Evolutionary conservation across 1,139 yeast species (phyloP), one percentile per base, ranked within the genome.

Genomic region (Pichia sp.): DNA sequence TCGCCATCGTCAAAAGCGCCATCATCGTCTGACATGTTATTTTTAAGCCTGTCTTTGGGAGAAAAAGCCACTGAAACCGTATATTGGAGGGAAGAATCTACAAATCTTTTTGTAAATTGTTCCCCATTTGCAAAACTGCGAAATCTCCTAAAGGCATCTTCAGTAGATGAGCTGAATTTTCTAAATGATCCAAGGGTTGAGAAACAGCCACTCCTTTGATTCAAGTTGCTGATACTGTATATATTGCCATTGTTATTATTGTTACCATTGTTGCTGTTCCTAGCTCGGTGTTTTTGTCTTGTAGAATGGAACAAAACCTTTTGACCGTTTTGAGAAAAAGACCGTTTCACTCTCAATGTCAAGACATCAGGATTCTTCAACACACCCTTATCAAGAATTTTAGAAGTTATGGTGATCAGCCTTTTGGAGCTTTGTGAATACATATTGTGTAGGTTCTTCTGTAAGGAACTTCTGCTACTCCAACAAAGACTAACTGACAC

Each of bases 21-120:
- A 6, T 57, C 59, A 41, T 60, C 64, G 22, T 49, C 54, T 13
- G 55, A 51, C 12, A 42, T 46, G 31, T 54, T 54, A 31, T 58
- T 61, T 31, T 60, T 54, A 5, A 59, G 50, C 53, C 93, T 70
- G 60, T 81, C 83, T 64, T 86, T 86, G 8, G 93, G 87, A 62
- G 83, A 85, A 65, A 74, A 86, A 1, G 90, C 87, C 39, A 85
- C 87, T 0, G 88, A 80, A 7, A 83, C 72, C 43, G 79, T 74
- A 64, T 79, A 84, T 43, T 71, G 71, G 40, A 70, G 62, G 31
- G 69, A 63, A 30, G 67, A 59, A 28, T 67, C 66, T 47, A 66
- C 40, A 43, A 63, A 61, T 36, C 53, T 42, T 44, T 64, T 63
- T n/a, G 59, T 53, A 34, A 63, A 58, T 25, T 62, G 61, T 23